Base-by-base conservation (phyloP, 345 rosid species). In the Hibiscus trionum region DNA sequence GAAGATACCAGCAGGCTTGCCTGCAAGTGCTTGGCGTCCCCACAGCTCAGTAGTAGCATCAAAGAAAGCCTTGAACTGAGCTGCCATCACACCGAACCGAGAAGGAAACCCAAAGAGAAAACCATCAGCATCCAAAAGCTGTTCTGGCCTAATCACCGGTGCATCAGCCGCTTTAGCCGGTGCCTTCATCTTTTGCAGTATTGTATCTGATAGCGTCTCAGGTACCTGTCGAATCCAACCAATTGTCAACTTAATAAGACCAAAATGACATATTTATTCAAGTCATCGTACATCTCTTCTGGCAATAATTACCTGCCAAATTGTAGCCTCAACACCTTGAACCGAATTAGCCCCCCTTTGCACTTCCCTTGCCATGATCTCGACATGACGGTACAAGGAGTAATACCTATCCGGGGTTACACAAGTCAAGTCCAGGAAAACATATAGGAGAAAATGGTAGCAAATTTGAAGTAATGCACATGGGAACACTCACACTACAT, bases 1-100 rank as follows among this genome's bases (percentile, higher is more conserved):
- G 80, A 94, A 94, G 81, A 94, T 88, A 50, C 98, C 97, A 1
- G 97, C 98, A 3, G 98, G 97, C 75, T 94, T 94, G n/a, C 98
- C 97, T 0, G 98, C 96, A 7, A 91, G 97, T 68, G 88, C 88
- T 74, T 91, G 96, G 66, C 86, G 27, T 71, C 82, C 80, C 95
- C 97, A 94, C 47, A 87, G 80, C 58, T 86, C 83, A 31, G 14
- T n/a, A 1, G 98, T 90, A 52, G 91, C 84, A 76, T 94, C 98
- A 39, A 90, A 94, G 84, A 94, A 94, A 15, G 95, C 90, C 85
- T 88, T 90, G 76, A 69, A 88, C 66, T 94, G 96, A 52, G 97
- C 87, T 8, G 97, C 91, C 98, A 91, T 94, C 53, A 94, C 91
- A 1, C 97, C 98, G 9, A 91, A 94, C 26, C 96, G 93, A 53